These are phyloP conservation scores for Lepiota brunneoincarnata DNA, from an alignment of 768 basidiomycete genomes.

Conservation along the genomic window DNA sequence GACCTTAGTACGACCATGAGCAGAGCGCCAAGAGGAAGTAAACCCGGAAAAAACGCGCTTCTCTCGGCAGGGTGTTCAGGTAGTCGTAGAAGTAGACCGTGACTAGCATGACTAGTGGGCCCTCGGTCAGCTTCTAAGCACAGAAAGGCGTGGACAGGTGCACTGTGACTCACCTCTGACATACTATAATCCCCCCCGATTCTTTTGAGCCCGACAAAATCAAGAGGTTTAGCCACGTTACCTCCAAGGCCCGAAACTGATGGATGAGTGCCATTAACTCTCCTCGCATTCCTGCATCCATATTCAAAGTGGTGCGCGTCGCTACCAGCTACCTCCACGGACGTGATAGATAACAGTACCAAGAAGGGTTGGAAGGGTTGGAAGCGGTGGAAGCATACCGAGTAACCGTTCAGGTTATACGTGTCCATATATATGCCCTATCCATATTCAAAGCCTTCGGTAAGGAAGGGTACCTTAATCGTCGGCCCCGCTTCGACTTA, in stretches of 20 bases:
- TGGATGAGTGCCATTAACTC: neutral
- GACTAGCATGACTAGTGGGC: neutral
- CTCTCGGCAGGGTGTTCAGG: neutral
- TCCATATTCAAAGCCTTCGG: neutral
- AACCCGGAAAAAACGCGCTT: neutral
- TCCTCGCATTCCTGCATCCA: neutral
- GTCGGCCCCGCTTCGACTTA: too few species aligned
- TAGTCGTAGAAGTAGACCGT: conserved; percentile 7
- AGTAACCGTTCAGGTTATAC: neutral
- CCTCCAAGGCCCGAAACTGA: neutral
- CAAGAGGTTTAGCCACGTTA: neutral
- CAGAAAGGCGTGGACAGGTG: too few species aligned
- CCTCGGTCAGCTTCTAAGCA: neutral
- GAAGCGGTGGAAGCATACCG: neutral
- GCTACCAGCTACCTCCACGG: neutral
- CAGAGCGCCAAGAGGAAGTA: neutral
- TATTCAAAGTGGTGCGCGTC: neutral
- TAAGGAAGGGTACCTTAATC: neutral
- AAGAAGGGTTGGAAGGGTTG: neutral
- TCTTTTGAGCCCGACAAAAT: too few species aligned
- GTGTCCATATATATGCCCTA: neutral
- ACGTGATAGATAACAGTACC: too few species aligned
- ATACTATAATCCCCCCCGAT: neutral
- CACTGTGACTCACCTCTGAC: neutral
- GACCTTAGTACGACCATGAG: neutral